Evolutionary conservation across 2,329 filamentous ascomycete genomes (phyloP).

Genomic region (Nemania diffusa): DNA sequence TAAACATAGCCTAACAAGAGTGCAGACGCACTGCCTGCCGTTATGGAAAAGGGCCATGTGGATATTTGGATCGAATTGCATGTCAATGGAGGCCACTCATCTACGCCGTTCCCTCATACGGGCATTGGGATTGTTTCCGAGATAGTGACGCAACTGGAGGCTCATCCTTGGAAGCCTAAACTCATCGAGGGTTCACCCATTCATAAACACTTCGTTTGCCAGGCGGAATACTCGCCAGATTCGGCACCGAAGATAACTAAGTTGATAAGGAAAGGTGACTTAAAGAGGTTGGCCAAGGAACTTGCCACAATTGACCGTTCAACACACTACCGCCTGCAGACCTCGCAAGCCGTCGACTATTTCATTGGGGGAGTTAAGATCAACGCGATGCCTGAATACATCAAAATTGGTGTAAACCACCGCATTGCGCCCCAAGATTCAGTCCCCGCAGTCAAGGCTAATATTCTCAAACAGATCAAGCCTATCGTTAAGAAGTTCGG

Average conservation of each 20-base stretch:
- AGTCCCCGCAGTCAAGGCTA: constrained; percentile 57
- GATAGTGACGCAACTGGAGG: constrained; percentile 72
- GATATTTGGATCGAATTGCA: constrained; percentile 68
- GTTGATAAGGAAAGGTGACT: constrained; percentile 48
- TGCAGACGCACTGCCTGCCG: constrained; percentile 57
- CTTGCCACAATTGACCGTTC: constrained; percentile 49
- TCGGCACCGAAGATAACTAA: constrained; percentile 49
- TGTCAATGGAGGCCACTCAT: constrained; percentile 70
- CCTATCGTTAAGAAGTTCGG: constrained; percentile 61
- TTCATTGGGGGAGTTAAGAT: constrained; percentile 66
- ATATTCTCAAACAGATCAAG: constrained; percentile 57
- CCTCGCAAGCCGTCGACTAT: constrained; percentile 65
- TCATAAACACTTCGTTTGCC: constrained; percentile 51
- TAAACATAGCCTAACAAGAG: constrained; percentile 22
- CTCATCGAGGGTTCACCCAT: constrained; percentile 50
- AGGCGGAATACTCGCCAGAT: constrained; percentile 49
- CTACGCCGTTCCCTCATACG: constrained; percentile 69
- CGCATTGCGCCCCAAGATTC: constrained; percentile 66
- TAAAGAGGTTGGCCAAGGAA: constrained; percentile 45
- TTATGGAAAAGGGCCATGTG: constrained; percentile 72
- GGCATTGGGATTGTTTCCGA: constrained; percentile 76
- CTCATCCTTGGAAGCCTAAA: constrained; percentile 49
- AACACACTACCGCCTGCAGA: constrained; percentile 65
- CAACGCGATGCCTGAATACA: constrained; percentile 67
- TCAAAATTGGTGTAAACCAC: constrained; percentile 64